Conservation (phyloP, 352 stramenopile genomes). For the Phytophthora brassicae region DNA sequence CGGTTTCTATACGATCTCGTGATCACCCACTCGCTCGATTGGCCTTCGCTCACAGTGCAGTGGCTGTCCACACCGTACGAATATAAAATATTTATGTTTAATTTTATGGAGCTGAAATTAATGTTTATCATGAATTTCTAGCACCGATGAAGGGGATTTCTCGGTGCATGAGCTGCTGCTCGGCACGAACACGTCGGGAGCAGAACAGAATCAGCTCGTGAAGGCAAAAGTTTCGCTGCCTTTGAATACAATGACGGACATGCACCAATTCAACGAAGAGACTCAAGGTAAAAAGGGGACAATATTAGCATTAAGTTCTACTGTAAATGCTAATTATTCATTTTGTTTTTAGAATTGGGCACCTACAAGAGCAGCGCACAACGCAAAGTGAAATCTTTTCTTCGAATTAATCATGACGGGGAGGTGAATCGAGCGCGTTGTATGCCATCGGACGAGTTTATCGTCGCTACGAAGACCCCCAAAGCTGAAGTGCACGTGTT, state of each 20-base stretch:
- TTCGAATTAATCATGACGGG: slow-evolving; percentile 97
- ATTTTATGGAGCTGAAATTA: background rate
- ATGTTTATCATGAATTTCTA: slow-evolving; percentile 4
- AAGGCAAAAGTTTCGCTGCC: slow-evolving; percentile 93
- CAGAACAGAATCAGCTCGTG: slow-evolving; percentile 87
- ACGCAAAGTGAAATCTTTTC: slow-evolving; percentile 94
- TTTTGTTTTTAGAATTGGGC: slow-evolving; percentile 53
- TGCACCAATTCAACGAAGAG: slow-evolving; percentile 96
- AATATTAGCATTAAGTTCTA: too few species aligned
- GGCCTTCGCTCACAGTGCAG: slow-evolving; percentile 98
- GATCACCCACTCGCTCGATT: slow-evolving; percentile 98
- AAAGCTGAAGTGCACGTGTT: slow-evolving; percentile 95
- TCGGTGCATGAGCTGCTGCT: slow-evolving; percentile 96
- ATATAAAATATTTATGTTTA: background rate
- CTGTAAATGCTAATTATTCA: slow-evolving; percentile 4
- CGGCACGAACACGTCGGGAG: slow-evolving; percentile 96
- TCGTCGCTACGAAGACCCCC: slow-evolving; percentile 97
- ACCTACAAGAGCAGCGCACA: slow-evolving; percentile 67
- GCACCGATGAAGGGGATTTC: slow-evolving; percentile 81
- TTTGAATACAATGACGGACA: slow-evolving; percentile 90
- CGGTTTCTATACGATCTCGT: slow-evolving; percentile 98
- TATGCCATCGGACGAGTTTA: slow-evolving; percentile 98
- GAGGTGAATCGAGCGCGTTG: slow-evolving; percentile 98
- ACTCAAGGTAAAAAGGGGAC: slow-evolving; percentile 60
- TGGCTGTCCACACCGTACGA: slow-evolving; percentile 87